Conservation (phyloP, 2,329 filamentous ascomycete genomes). For the Fusarium veterinarium region DNA sequence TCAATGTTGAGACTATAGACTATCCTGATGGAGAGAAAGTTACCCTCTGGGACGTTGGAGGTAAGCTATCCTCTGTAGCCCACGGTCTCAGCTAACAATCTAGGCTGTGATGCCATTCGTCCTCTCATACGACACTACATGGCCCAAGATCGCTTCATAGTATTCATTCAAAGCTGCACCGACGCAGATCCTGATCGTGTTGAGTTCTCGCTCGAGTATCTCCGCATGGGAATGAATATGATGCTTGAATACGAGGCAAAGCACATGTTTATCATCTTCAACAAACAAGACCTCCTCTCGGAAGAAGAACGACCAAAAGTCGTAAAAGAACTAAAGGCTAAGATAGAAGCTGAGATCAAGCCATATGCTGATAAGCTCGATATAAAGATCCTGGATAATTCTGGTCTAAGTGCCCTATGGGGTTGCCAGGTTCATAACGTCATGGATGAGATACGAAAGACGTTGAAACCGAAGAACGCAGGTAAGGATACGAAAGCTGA, state of each 20-base stretch:
- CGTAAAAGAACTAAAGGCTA: constrained; percentile 9
- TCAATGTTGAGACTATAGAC: constrained; percentile 87
- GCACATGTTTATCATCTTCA: constrained; percentile 48
- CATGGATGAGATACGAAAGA: constrained; percentile 35
- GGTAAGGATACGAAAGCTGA: not conserved
- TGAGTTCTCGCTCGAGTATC: constrained; percentile 43
- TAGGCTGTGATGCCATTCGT: constrained; percentile 46
- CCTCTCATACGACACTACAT: constrained; percentile 46
- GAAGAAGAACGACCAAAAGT: constrained; percentile 25
- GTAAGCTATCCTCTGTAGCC: constrained; percentile 2
- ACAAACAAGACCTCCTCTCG: constrained; percentile 47
- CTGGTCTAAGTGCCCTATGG: constrained; percentile 38
- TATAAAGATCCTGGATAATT: constrained; percentile 38
- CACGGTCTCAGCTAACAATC: not conserved
- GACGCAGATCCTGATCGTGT: constrained; percentile 40
- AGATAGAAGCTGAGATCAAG: constrained; percentile 30
- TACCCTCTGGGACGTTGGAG: constrained; percentile 47
- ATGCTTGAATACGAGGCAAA: constrained; percentile 33
- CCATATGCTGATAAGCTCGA: constrained; percentile 11
- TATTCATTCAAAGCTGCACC: constrained; percentile 47
- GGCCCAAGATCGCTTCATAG: constrained; percentile 37
- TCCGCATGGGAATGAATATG: constrained; percentile 35
- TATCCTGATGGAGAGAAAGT: constrained; percentile 34
- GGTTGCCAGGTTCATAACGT: constrained; percentile 22
- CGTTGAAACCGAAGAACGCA: constrained; percentile 6